A percentile compares a stretch with the other conserved stretches of the same genome.
Conservation (phyloP, 169 alveolate genomes). For the Plasmodium fragile region DNA sequence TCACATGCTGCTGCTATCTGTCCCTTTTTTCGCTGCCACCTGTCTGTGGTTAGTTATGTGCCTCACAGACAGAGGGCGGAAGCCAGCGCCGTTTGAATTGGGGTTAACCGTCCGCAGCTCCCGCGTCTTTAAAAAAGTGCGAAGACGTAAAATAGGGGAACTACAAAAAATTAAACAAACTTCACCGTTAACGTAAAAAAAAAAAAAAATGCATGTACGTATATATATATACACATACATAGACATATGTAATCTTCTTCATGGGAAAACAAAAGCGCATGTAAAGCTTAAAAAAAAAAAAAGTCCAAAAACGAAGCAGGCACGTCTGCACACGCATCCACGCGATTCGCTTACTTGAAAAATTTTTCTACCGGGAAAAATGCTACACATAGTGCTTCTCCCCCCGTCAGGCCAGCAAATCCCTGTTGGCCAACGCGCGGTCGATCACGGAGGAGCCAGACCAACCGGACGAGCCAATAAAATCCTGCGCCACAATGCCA, state of each 20-base stretch:
- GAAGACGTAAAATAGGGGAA: background rate
- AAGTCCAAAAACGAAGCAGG: background rate
- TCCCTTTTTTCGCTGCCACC: background rate
- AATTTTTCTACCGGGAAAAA: background rate
- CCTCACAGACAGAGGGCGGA: background rate
- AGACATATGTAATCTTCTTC: background rate
- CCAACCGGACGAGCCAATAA: background rate
- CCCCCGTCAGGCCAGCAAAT: background rate
- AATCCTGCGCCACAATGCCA: background rate
- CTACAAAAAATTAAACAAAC: background rate
- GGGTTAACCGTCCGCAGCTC: background rate
- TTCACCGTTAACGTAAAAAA: background rate
- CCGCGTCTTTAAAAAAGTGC: background rate
- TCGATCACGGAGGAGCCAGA: constrained; percentile 27
- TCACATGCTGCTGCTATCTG: background rate
- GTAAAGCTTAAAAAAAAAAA: background rate
- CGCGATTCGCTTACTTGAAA: background rate
- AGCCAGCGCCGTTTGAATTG: background rate
- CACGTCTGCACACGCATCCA: background rate
- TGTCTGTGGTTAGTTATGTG: background rate
- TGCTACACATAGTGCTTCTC: background rate
- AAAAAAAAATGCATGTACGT: background rate
- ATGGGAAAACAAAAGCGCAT: background rate
- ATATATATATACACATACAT: background rate
- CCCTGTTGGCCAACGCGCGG: background rate